Evolutionary conservation across 2,329 filamentous ascomycete genomes (phyloP), one percentile per base, ranked within the genome.

Genomic region (Colletotrichum tropicale): DNA sequence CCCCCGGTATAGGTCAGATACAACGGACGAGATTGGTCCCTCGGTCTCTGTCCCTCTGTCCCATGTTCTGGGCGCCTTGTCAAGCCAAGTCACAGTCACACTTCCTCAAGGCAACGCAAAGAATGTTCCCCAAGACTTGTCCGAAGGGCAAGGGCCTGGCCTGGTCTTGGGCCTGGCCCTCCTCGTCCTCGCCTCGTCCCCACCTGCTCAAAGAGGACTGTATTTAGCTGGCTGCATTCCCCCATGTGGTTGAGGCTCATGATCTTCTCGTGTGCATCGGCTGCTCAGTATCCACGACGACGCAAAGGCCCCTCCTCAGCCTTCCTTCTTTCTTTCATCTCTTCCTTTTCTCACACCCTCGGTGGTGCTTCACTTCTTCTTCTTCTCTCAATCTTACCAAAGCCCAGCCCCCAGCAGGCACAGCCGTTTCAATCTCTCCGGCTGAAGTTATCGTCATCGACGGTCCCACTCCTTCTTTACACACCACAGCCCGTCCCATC

Each of bases 191-290:
- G 12, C 56, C 43, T 13, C 26, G 26, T 43, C 30, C 52, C 55
- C 32, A 66, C 61, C 16, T 52, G 6, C 61, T 21, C 52, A 60
- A 71, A 55, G 66, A 36, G 30, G 34, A 52, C 48, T 43, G 30
- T 76, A 76, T 76, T 76, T 75, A 76, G 74, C 71, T 71, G 71
- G n/a, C 71, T 66, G 26, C 74, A 76, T 76, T 76, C 74, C 74
- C 74, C 61, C 48, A 38, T 64, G 74, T 71, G 71, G 66, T 76
- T 62, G 71, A 70, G 60, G 61, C 74, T 75, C 30, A 56, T 64
- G 34, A 26, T 28, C 60, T 61, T 8, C 36, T 66, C 38, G 38
- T 58, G 26, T 68, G 24, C 43, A 61, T 30, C 58, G 26, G 34
- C 28, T 60, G 74, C 28, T 70, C 70, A 56, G 66, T 66, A 38